phyloP scores from a whole-genome alignment of 495 filamentous ascomycete species.

The Rhizodiscina lignyota region DNA sequence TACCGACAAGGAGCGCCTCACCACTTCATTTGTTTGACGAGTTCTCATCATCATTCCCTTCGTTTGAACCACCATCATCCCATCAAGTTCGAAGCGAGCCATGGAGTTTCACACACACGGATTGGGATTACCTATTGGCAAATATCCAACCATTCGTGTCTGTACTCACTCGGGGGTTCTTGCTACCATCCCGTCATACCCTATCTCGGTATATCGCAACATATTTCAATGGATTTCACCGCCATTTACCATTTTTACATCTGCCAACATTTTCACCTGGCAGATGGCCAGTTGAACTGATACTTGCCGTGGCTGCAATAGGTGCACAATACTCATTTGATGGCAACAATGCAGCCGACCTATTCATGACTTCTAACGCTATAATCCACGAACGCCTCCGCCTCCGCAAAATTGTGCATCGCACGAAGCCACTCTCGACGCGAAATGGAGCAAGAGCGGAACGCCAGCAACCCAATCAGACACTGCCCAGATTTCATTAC shows the following conservation, averaged over 20 bases:
- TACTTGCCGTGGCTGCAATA: conserved; percentile 46
- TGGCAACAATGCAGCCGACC: conserved; percentile 40
- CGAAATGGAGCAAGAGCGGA: too few relatives aligned
- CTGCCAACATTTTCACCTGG: conserved; percentile 41
- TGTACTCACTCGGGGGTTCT: conserved; percentile 47
- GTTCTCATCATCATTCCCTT: too few relatives aligned
- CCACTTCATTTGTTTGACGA: too few relatives aligned
- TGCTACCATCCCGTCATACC: conserved; percentile 45
- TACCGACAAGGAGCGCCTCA: too few relatives aligned
- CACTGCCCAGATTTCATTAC: conserved; percentile 8
- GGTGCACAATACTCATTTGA: conserved; percentile 46
- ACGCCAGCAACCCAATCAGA: conserved; percentile 4
- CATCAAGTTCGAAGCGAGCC: too few relatives aligned
- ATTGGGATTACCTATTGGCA: too few relatives aligned
- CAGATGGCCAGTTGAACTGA: conserved; percentile 36
- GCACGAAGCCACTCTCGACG: conserved; percentile 30
- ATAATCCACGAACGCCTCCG: conserved; percentile 23
- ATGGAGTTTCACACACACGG: too few relatives aligned
- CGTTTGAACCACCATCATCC: too few relatives aligned
- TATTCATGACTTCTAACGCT: conserved; percentile 50
- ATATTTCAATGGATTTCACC: conserved; percentile 50
- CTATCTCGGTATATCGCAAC: conserved; percentile 49
- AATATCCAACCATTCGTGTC: too few relatives aligned
- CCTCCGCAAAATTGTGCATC: too few relatives aligned
- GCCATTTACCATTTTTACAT: conserved; percentile 53